Percentiles rank a stretch among this genome's conserved stretches.
Evolutionary conservation across 2,329 filamentous ascomycete species (phyloP).

Genomic region (Shiraia sp.): DNA sequence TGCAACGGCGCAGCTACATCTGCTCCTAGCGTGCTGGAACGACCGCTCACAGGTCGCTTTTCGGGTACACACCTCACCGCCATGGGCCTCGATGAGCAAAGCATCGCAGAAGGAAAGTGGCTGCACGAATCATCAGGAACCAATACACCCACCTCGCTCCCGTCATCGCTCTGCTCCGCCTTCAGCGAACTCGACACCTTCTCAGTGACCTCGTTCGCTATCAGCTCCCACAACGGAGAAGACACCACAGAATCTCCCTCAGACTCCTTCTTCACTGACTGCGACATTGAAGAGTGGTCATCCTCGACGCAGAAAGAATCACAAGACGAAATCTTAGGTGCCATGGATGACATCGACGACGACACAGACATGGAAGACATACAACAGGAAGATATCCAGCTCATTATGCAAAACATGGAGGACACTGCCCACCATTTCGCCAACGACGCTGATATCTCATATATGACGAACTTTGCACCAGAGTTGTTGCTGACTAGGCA

Average conservation of each 20-base stretch:
- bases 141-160: conserved; percentile 6
- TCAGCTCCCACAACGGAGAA: conserved; percentile 3
- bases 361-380: conserved; percentile 21
- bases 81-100: conserved; percentile 10
- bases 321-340: not conserved
- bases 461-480: conserved; percentile 26
- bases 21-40: conserved; percentile 2
- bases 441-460: conserved; percentile 15
- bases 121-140: not conserved
- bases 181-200: conserved; percentile 17
- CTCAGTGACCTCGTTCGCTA: conserved; percentile 10
- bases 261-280: conserved; percentile 12
- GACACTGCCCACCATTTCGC: conserved; percentile 8
- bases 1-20: not conserved
- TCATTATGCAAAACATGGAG: conserved; percentile 16
- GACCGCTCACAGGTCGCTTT: conserved; percentile 7
- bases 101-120: conserved; percentile 2
- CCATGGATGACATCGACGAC: conserved; percentile 3
- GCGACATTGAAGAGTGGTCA: conserved; percentile 17
- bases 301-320: not conserved
- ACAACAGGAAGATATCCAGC: conserved; percentile 10
- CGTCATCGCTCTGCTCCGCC: conserved; percentile 12
- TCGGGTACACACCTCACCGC: conserved; percentile 8
- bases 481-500: conserved; percentile 14
- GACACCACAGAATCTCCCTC: not conserved